Conservation (phyloP, 495 filamentous ascomycete species). For the Staphylotrichum longicolle region DNA sequence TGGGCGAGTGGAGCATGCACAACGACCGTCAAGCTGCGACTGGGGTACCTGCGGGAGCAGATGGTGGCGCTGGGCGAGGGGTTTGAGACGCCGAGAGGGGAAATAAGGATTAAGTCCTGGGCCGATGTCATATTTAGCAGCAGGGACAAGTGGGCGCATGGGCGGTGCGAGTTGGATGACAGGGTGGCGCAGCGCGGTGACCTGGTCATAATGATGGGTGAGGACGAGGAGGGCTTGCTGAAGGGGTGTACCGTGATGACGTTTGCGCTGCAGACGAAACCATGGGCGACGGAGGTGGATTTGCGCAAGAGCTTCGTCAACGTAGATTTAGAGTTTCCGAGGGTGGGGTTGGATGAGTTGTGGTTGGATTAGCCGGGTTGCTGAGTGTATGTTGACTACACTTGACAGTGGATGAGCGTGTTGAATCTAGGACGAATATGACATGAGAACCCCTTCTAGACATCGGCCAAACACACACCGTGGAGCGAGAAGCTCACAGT, state of each 20-base stretch:
- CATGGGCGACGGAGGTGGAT: slow-evolving; percentile 53
- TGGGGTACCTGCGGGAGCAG: slow-evolving; percentile 25
- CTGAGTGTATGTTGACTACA: too few species aligned
- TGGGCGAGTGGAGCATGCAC: too few species aligned
- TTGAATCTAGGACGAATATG: too few species aligned
- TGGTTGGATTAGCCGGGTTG: slow-evolving; percentile 40
- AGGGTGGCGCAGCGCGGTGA: slow-evolving; percentile 42
- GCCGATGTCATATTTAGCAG: slow-evolving; percentile 14
- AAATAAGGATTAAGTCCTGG: not conserved
- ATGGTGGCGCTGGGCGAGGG: slow-evolving; percentile 16
- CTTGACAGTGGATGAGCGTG: too few species aligned
- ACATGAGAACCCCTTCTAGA: too few species aligned
- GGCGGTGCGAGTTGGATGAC: slow-evolving; percentile 30
- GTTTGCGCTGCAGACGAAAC: slow-evolving; percentile 51
- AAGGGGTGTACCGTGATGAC: slow-evolving; percentile 40
- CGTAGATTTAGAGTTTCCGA: slow-evolving; percentile 46
- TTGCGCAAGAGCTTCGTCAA: slow-evolving; percentile 55
- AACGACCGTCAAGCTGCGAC: too few species aligned
- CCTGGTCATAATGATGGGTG: slow-evolving; percentile 48
- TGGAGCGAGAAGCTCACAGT: slow-evolving; percentile 1
- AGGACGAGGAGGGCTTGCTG: slow-evolving; percentile 43
- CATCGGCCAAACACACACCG: too few species aligned
- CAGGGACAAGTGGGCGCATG: slow-evolving; percentile 25
- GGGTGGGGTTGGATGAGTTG: slow-evolving; percentile 38
- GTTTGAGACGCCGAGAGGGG: not conserved